Conservation (phyloP, 2,329 filamentous ascomycete species). For the Alternaria triticina region DNA sequence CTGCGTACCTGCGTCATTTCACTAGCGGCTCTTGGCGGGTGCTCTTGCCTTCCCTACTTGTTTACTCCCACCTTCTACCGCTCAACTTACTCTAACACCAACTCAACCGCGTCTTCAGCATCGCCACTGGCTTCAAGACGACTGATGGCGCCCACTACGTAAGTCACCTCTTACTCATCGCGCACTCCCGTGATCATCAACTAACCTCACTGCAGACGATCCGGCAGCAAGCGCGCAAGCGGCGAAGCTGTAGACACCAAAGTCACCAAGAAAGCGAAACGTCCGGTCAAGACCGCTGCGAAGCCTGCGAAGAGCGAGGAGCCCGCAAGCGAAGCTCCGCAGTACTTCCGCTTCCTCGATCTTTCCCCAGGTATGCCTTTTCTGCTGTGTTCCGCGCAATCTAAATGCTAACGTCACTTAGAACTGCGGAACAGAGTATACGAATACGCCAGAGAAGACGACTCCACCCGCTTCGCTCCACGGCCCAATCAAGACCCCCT, state of each 20-base stretch:
- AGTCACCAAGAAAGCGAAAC: not conserved
- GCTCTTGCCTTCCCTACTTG: not conserved
- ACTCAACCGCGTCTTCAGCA: rapidly evolving
- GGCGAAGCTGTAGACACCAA: not conserved
- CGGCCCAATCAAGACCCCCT: not conserved
- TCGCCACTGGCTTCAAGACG: not conserved
- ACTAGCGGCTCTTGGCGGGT: not conserved
- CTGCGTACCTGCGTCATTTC: not conserved
- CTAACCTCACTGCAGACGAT: not conserved
- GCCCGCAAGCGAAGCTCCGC: not conserved
- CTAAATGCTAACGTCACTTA: rapidly evolving
- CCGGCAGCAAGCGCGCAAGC: not conserved
- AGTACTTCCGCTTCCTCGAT: not conserved
- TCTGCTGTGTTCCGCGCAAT: no score
- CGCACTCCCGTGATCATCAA: not conserved
- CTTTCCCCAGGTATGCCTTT: not conserved
- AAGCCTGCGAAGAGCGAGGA: not conserved
- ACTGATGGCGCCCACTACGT: not conserved
- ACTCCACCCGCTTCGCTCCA: not conserved
- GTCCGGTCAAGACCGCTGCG: not conserved
- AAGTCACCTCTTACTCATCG: not conserved
- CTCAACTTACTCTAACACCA: not conserved
- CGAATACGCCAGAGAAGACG: not conserved
- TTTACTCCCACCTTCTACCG: not conserved
- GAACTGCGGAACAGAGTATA: not conserved